A percentile compares a stretch with the other conserved stretches of the same genome.
Evolutionary conservation across 306 rosid genomes (phyloP).

Genomic region (Fragaria ananassa): DNA sequence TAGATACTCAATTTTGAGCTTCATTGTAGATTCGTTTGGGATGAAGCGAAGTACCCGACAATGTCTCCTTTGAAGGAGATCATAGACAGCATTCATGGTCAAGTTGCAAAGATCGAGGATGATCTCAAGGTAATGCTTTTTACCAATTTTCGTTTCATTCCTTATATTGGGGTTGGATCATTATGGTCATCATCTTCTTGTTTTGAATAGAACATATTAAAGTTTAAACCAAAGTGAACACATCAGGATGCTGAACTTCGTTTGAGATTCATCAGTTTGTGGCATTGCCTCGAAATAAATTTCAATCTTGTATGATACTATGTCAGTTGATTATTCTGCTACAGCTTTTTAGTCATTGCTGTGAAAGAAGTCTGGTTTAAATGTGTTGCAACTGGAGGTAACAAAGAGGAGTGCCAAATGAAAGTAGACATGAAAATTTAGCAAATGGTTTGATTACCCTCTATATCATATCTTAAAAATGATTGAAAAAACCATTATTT

Average conservation of each 20-base stretch:
- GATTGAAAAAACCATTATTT: neutral
- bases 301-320: neutral
- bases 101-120: conserved; percentile 88
- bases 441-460: neutral
- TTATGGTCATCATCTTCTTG: neutral
- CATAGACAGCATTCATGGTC: conserved; percentile 71
- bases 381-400: neutral
- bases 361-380: neutral
- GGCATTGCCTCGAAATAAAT: neutral
- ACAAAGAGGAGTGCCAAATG: neutral
- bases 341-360: neutral
- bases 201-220: neutral
- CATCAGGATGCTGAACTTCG: neutral
- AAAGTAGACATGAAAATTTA: neutral
- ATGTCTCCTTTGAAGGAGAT: conserved; percentile 76
- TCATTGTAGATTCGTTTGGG: conserved; percentile 76
- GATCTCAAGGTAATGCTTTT: conserved; percentile 65
- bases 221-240: neutral
- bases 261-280: too few relatives aligned
- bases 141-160: neutral
- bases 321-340: neutral
- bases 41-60: conserved; percentile 91
- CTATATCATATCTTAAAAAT: neutral
- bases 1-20: conserved; percentile 8
- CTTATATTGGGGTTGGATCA: neutral